phyloP scores from a whole-genome alignment of 2,329 filamentous ascomycete species.

The Lachnellula suecica region DNA sequence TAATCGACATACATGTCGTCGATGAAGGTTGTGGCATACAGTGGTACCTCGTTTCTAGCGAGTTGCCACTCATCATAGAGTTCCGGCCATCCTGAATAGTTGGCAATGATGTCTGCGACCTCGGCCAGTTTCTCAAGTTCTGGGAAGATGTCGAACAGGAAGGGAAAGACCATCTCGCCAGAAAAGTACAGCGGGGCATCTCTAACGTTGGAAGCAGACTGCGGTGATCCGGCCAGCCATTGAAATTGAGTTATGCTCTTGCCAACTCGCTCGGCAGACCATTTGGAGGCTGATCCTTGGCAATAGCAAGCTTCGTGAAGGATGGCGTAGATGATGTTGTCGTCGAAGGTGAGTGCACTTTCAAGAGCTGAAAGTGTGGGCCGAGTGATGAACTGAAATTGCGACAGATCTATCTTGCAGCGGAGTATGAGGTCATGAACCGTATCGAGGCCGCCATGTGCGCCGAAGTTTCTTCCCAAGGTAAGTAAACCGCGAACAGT shows the following conservation, averaged over 20 bases:
- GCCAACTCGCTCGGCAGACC: conserved; percentile 71
- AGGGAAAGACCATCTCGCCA: conserved; percentile 89
- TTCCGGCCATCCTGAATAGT: conserved; percentile 66
- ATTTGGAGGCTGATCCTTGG: conserved; percentile 64
- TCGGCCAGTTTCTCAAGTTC: conserved; percentile 70
- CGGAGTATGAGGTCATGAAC: conserved; percentile 75
- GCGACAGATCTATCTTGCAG: conserved; percentile 69
- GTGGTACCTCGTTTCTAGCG: conserved; percentile 74
- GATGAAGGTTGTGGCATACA: conserved; percentile 80
- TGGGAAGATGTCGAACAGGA: conserved; percentile 78
- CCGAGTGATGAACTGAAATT: conserved; percentile 73
- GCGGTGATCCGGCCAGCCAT: conserved; percentile 41
- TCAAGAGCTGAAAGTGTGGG: conserved; percentile 71
- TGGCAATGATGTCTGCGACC: conserved; percentile 70
- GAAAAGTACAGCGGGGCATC: conserved; percentile 71
- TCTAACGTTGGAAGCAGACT: conserved; percentile 36
- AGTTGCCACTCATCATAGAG: conserved; percentile 77
- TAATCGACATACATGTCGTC: conserved; percentile 94
- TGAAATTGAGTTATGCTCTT: conserved; percentile 44
- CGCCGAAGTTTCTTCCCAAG: conserved; percentile 75
- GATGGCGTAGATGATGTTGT: conserved; percentile 78
- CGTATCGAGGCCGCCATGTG: conserved; percentile 72
- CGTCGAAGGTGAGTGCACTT: conserved; percentile 66
- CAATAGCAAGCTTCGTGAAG: conserved; percentile 90
- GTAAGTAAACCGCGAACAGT: conserved; percentile 75